Conservation (phyloP, 2,329 filamentous ascomycete genomes). For the Didymella pomorum region DNA sequence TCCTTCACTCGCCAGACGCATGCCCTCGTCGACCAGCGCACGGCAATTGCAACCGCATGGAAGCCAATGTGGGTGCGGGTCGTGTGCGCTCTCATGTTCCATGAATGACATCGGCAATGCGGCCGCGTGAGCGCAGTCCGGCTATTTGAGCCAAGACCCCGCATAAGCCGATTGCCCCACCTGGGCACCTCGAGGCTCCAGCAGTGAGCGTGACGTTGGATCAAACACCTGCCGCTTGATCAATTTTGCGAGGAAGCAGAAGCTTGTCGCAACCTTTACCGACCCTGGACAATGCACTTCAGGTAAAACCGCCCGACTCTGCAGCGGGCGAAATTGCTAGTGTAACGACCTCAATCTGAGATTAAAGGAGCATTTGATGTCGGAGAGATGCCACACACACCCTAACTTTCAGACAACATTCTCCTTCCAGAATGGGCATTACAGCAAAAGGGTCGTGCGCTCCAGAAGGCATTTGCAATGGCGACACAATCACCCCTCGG, state of each 20-base stretch:
- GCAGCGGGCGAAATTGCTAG: constrained; percentile 1
- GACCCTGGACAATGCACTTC: not conserved
- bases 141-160: constrained; percentile 16
- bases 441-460: constrained; percentile 4
- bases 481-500: constrained; percentile 1
- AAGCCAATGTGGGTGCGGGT: not conserved
- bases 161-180: constrained; percentile 15
- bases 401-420: not conserved
- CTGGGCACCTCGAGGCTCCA: not conserved
- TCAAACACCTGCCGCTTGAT: not conserved
- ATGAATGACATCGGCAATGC: not conserved
- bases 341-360: not conserved
- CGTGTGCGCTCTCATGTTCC: not conserved
- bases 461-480: constrained; percentile 1
- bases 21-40: not conserved
- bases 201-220: not conserved
- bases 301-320: not conserved
- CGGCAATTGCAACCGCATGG: not conserved
- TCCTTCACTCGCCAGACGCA: too few relatives aligned
- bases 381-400: not conserved
- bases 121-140: not conserved
- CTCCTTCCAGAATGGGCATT: not conserved
- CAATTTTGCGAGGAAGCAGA: not conserved
- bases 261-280: too few relatives aligned
- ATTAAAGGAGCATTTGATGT: not conserved